Percentiles rank a stretch among this genome's conserved stretches.
phyloP scores from a whole-genome alignment of 2,329 filamentous ascomycete species.

The Hypoxylon sp. region DNA sequence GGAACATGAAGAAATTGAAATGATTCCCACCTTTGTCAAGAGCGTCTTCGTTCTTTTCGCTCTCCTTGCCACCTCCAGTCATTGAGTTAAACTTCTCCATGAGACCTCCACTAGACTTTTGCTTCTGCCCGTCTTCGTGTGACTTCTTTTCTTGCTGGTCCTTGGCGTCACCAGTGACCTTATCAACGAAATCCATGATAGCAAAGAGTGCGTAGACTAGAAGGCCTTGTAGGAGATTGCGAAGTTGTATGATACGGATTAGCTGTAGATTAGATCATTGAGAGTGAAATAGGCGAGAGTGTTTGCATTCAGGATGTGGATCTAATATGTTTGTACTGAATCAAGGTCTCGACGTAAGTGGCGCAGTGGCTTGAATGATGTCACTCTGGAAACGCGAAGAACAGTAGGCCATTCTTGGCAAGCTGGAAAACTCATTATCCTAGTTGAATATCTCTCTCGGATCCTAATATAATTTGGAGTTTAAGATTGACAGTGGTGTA shows the following conservation, averaged over 20 bases:
- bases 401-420: neutral
- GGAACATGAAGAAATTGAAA: neutral
- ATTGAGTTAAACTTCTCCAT: constrained; percentile 79
- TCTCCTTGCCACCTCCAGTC: constrained; percentile 79
- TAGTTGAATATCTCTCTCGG: too few relatives aligned
- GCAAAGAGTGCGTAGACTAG: constrained; percentile 9
- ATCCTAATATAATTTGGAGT: too few relatives aligned
- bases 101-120: constrained; percentile 66
- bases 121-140: constrained; percentile 54
- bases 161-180: constrained; percentile 58
- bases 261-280: neutral
- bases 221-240: neutral
- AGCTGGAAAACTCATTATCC: too few relatives aligned
- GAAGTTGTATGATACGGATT: neutral
- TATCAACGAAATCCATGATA: constrained; percentile 71
- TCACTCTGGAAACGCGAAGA: constrained; percentile 5
- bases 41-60: constrained; percentile 86
- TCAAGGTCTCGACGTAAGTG: constrained; percentile 13
- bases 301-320: neutral
- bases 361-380: constrained; percentile 22
- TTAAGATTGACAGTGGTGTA: too few relatives aligned
- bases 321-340: neutral
- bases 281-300: neutral
- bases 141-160: constrained; percentile 49
- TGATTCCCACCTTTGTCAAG: constrained; percentile 79